Conservation (phyloP, 371 early-diverging fungal species). For the Nematocida displodere region DNA sequence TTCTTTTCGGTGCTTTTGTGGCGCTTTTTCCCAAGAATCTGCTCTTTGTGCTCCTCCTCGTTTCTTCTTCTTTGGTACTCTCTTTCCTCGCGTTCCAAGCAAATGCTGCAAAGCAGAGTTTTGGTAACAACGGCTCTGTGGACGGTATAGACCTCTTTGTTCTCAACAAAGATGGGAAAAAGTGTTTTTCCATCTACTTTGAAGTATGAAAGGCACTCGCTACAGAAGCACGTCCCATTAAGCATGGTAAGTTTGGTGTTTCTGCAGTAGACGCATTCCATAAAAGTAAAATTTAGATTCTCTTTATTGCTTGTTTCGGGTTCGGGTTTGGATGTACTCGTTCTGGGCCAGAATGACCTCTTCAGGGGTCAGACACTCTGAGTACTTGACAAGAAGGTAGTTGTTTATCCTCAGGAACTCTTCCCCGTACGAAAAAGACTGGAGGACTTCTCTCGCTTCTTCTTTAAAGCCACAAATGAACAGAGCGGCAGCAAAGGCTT, state of each 20-base stretch:
- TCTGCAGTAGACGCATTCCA: conserved; percentile 37
- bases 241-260: conserved; percentile 3
- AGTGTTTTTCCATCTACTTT: background rate
- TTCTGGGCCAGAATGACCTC: conserved; percentile 77
- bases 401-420: conserved; percentile 80
- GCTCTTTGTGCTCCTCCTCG: conserved; percentile 35
- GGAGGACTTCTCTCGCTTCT: conserved; percentile 70
- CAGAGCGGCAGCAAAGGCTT: conserved; percentile 89
- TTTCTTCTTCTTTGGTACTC: conserved; percentile 3
- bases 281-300: background rate
- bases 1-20: background rate
- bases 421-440: conserved; percentile 89
- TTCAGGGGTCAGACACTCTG: conserved; percentile 73
- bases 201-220: conserved; percentile 34
- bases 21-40: background rate
- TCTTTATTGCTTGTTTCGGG: background rate
- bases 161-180: conserved; percentile 34
- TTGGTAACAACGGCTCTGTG: background rate
- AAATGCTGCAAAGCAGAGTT: conserved; percentile 16
- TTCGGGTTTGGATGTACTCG: conserved; percentile 65
- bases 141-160: conserved; percentile 11
- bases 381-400: conserved; percentile 69
- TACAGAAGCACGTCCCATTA: conserved; percentile 28
- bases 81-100: conserved; percentile 31
- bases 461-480: conserved; percentile 74